Conservation (phyloP, 2,329 filamentous ascomycete genomes). For the Aspergillus phoenicis region DNA sequence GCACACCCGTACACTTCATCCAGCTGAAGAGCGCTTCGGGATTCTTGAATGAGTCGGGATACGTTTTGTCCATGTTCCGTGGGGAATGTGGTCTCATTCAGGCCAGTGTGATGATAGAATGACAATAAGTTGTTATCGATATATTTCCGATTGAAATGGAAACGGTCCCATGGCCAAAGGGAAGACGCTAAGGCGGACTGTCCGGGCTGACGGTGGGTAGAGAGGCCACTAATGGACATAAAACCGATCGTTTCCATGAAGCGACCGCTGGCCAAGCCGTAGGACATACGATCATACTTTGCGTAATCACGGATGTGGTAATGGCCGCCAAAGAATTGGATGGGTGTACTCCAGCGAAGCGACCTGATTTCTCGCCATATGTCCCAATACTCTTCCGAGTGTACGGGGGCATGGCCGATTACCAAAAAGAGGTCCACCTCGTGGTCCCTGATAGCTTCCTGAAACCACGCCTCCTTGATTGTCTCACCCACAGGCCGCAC, state of each 20-base stretch:
- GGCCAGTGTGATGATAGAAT: slow-evolving; percentile 75
- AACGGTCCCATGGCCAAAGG: background rate
- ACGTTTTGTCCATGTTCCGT: slow-evolving; percentile 75
- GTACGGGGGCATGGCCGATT: slow-evolving; percentile 79
- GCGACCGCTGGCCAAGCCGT: slow-evolving; percentile 81
- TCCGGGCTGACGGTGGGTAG: slow-evolving; percentile 41
- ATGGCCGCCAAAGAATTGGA: slow-evolving; percentile 90
- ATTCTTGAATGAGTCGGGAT: slow-evolving; percentile 68
- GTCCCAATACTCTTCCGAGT: slow-evolving; percentile 74
- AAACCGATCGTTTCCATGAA: slow-evolving; percentile 97
- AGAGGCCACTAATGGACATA: slow-evolving; percentile 76
- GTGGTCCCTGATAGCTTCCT: slow-evolving; percentile 73
- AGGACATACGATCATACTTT: slow-evolving; percentile 74
- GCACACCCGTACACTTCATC: slow-evolving; percentile 81
- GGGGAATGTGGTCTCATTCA: slow-evolving; percentile 71
- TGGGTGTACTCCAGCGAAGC: slow-evolving; percentile 76
- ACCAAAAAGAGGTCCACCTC: slow-evolving; percentile 87
- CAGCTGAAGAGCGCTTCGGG: slow-evolving; percentile 70
- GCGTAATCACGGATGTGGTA: slow-evolving; percentile 84
- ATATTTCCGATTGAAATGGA: slow-evolving; percentile 74
- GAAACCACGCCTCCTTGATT: slow-evolving; percentile 85
- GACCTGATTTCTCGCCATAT: slow-evolving; percentile 78
- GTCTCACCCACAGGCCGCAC: slow-evolving; percentile 79
- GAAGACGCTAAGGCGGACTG: slow-evolving; percentile 39
- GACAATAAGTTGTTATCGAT: slow-evolving; percentile 93